Evolutionary conservation across 306 rosid species (phyloP), one percentile per base, ranked within the genome.

Genomic region (Medicago ruthenica): DNA sequence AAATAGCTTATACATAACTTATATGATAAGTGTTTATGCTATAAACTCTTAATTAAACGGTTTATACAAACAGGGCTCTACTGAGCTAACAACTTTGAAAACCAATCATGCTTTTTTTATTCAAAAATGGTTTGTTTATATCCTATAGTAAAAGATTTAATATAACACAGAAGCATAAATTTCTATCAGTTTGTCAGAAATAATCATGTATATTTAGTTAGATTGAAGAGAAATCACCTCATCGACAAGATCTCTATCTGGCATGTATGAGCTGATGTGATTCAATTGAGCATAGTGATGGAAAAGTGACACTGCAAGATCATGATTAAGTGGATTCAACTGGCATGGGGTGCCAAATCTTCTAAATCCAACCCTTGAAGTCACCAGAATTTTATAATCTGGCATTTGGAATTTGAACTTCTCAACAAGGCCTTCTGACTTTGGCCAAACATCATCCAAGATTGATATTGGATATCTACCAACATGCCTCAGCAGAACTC

Each of bases 361-460:
- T 20, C 71, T 73, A 66, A 92, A 83, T 67, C 58, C 76, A 54
- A 51, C 77, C 64, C 92, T 80, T 47, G 94, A 88, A 51, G 94
- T 88, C 61, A 59, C 65, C 65, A 59, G 12, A 59, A 59, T 59
- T 17, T 24, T 22, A 54, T 22, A 11, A 11, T 55, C 7, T 40
- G 84, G 39, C 16, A 81, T 17, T 22, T 74, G 18, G 12, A 84
- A 81, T 22, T 41, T 34, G 7, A 89, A 80, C 71, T 34, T 45
- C 51, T 45, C 6, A 85, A 83, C 73, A 64, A 89, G 82, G 66
- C 34, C 10, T 71, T 78, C 86, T 50, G 93, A 78, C 14, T 70
- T 84, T 8, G 54, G 71, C 91, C 93, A 87, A 70, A 91, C 91
- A 84, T 87, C 93, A 77, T 90, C 96, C 42, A 90, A 64, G 62